Evolutionary conservation across 129 eudicot genomes (phyloP), one percentile per base, ranked within the genome.

Genomic region (Chrysanthemum seticuspe): DNA sequence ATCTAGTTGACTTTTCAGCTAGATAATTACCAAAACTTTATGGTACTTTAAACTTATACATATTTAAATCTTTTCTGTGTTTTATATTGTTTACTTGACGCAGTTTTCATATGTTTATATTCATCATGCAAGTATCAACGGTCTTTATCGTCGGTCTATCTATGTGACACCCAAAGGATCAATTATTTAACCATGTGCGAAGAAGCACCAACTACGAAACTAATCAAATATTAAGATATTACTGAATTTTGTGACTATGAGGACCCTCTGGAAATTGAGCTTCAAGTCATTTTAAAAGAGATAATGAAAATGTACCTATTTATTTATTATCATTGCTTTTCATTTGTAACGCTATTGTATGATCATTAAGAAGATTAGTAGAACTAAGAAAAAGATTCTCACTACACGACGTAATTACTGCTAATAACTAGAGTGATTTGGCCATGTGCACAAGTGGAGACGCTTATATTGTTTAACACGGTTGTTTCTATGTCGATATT

Each of bases 121-220:
- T 6, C 23, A 63, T 62, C 23, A 62, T 63, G 64, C 62, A 29
- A 50, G 62, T 70, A 62, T 74, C 53, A 62, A 49, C 51, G 52
- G 70, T 74, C 64, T 40, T 34, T 1, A 12, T 34, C 27, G 5
- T 49, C 36, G 52, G 19, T 63, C 14, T 9, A 14, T 6, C 0
- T 14, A 14, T 1, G 12, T 36, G 25, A 21, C 2, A 12, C 10
- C 14, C 49, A 11, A 48, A 44, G 34, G 18, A 21, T 67, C 58
- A 67, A 67, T n/a, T 13, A 65, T n/a, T 3, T 44, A 16, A 44
- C 5, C 58, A 67, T 67, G 36, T 67, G 58, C 57, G 19, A 67
- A 67, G 58, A 67, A 3, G 63, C 63, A 9, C 10, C 63, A 19
- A 58, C 63, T 16, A 19, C 2, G 63, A 12, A 19, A 67, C n/a